These are phyloP conservation scores for Brasenia schreberi DNA, from an alignment of 164 flowering plant species.

Conservation along the genomic window DNA sequence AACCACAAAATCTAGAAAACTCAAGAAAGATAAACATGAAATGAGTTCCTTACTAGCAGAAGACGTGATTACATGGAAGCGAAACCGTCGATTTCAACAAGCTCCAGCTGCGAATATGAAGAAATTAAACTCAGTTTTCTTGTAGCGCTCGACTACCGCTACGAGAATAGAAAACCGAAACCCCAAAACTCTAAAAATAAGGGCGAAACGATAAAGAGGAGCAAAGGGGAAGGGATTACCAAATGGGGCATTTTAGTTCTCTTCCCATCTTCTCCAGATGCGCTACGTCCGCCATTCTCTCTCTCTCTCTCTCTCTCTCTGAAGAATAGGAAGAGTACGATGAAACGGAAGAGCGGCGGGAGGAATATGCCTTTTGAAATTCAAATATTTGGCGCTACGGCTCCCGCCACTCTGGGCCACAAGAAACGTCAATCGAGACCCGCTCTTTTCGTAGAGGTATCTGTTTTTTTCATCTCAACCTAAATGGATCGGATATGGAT, in stretches of 20 bases:
- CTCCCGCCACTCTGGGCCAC: not conserved
- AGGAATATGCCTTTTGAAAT: not conserved
- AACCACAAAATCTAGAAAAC: not conserved
- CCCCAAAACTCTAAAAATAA: no score
- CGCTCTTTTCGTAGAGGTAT: no score
- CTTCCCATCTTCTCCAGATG: constrained; percentile 83
- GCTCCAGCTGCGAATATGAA: constrained; percentile 51
- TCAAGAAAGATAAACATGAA: not conserved
- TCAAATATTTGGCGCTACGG: not conserved
- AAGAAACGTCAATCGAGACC: no score
- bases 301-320: not conserved
- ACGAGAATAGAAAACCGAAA: no score
- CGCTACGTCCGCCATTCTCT: constrained; percentile 38
- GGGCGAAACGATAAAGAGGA: not conserved
- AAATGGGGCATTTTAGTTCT: constrained; percentile 95
- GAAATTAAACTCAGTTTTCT: no score
- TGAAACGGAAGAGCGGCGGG: not conserved
- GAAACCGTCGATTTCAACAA: constrained; percentile 56
- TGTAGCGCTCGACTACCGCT: no score
- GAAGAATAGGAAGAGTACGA: not conserved
- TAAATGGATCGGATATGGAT: no score
- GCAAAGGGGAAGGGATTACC: constrained; percentile 23
- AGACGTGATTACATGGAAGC: constrained; percentile 77
- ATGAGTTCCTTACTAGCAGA: constrained; percentile 61
- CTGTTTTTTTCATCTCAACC: no score